Evolutionary conservation across 164 flowering plant genomes (phyloP).

Genomic region (Magnolia changhungtana): DNA sequence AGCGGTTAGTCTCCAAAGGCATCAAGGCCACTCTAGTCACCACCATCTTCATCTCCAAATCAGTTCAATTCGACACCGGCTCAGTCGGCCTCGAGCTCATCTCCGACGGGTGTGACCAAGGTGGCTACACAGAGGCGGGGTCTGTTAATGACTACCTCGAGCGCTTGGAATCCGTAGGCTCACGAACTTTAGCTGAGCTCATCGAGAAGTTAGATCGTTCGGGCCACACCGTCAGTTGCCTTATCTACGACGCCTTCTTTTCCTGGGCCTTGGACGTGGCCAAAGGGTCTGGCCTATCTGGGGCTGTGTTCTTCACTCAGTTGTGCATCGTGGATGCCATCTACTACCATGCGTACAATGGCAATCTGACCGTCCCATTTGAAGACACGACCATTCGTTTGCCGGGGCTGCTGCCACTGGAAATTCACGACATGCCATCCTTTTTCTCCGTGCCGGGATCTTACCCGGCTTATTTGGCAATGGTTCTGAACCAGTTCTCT

Average conservation of each 20-base stretch:
- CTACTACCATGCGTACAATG: conserved; percentile 10
- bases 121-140: not conserved
- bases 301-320: conserved; percentile 19
- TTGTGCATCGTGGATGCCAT: conserved; percentile 11
- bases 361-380: conserved; percentile 15
- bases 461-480: conserved; percentile 11
- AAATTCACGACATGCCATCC: conserved; percentile 35
- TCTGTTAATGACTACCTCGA: not conserved
- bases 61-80: conserved; percentile 10
- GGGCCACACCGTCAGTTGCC: conserved; percentile 1
- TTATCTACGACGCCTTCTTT: conserved; percentile 11
- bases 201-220: conserved; percentile 1
- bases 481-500: conserved; percentile 17
- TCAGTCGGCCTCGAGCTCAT: conserved; percentile 2
- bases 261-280: conserved; percentile 22
- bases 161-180: conserved; percentile 4
- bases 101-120: conserved; percentile 22
- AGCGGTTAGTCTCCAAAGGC: conserved; percentile 17
- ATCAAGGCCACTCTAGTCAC: conserved; percentile 22
- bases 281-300: conserved; percentile 3
- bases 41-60: conserved; percentile 15
- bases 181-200: conserved; percentile 9
- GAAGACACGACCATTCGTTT: conserved; percentile 8
- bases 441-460: conserved; percentile 10
- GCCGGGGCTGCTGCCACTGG: conserved; percentile 33